phyloP scores from a whole-genome alignment of 805 yeast species.

The Wickerhamomyces hampshirensis region DNA sequence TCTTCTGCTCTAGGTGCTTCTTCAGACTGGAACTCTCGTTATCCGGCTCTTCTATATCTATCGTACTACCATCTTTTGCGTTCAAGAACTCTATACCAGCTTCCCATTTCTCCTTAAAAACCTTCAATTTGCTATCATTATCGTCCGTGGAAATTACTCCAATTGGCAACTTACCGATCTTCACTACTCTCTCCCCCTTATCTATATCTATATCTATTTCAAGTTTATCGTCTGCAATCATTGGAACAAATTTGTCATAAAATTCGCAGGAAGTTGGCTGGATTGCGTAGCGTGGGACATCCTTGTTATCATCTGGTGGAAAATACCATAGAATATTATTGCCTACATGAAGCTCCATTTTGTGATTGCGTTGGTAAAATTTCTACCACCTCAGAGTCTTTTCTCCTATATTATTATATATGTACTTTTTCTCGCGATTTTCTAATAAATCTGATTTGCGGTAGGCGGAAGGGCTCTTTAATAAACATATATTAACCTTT shows the following conservation, averaged over 20 bases:
- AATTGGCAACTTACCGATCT: slow-evolving; percentile 4
- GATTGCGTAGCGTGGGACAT: slow-evolving; percentile 25
- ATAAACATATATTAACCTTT: no score
- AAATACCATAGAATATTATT: slow-evolving; percentile 20
- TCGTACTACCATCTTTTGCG: slow-evolving; percentile 3
- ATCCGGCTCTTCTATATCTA: neutral
- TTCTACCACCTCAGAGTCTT: no score
- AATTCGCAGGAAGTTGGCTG: slow-evolving; percentile 4
- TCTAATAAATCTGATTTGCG: neutral
- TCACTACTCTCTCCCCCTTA: slow-evolving; percentile 1
- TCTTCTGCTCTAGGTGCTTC: slow-evolving; percentile 13
- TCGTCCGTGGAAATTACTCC: neutral
- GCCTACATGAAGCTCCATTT: slow-evolving; percentile 16
- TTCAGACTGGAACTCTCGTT: slow-evolving; percentile 9
- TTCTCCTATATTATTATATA: no score
- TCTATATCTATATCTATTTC: slow-evolving; percentile 1
- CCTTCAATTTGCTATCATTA: neutral
- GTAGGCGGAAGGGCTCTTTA: slow-evolving; percentile 2
- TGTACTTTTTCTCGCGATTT: neutral
- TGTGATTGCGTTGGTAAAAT: no score
- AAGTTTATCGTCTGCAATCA: slow-evolving; percentile 12
- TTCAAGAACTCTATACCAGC: slow-evolving; percentile 4
- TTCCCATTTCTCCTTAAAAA: slow-evolving; percentile 10
- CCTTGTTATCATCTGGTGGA: slow-evolving; percentile 25
- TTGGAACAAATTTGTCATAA: slow-evolving; percentile 15